Evolutionary conservation across 305 asterid genomes (phyloP).

Genomic region (Fraxinus xanthoxyloides): DNA sequence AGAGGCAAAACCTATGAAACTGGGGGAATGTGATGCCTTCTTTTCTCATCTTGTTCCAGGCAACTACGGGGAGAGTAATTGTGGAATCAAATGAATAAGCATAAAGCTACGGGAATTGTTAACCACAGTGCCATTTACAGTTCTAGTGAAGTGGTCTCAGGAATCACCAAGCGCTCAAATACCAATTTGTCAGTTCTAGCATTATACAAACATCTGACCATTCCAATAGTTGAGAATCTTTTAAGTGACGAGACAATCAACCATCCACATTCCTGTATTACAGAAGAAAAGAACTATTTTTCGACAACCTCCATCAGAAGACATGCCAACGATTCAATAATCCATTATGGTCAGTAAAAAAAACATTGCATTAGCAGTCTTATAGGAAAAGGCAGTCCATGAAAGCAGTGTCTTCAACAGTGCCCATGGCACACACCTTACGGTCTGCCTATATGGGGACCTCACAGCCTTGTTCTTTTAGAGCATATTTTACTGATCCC

Average conservation of each 20-base stretch:
- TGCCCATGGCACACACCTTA: too few species aligned
- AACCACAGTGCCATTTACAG: neutral
- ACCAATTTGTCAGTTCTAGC: neutral
- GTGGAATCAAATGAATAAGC: neutral
- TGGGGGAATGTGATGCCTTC: neutral
- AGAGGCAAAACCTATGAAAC: neutral
- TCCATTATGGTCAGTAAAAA: neutral
- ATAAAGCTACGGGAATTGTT: neutral
- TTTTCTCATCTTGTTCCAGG: neutral
- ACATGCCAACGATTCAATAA: conserved; percentile 2
- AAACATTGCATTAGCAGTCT: neutral
- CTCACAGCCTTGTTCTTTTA: neutral
- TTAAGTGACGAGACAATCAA: neutral
- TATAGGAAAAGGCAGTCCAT: neutral
- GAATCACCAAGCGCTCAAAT: conserved; percentile 10
- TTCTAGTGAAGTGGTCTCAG: neutral
- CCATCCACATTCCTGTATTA: neutral
- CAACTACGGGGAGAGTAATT: neutral
- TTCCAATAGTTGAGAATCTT: conserved; percentile 5
- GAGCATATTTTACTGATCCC: neutral
- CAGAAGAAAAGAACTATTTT: neutral
- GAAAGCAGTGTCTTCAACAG: neutral
- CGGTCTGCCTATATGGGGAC: neutral
- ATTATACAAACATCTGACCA: neutral
- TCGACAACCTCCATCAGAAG: neutral